Evolutionary conservation across 179 eudicot genomes (phyloP).

Genomic region (Nepenthes alata): DNA sequence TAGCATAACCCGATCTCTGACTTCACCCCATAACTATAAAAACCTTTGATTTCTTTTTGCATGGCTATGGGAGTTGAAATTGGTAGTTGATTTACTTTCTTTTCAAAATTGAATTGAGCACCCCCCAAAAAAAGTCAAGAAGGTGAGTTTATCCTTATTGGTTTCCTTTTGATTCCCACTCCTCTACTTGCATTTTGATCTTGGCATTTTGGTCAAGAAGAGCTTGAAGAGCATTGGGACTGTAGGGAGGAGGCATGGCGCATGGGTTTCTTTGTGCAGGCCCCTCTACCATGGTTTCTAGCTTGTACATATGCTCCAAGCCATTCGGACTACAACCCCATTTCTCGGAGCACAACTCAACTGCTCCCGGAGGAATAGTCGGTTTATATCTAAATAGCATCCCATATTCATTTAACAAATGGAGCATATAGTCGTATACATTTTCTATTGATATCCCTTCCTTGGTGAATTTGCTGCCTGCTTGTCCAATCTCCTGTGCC

Average conservation of each 20-base stretch:
- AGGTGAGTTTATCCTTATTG: neutral
- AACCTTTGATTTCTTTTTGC: too few relatives aligned
- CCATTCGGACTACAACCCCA: conserved; percentile 22
- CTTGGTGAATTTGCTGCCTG: conserved; percentile 25
- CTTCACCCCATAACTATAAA: too few relatives aligned
- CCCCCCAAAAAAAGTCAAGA: too few relatives aligned
- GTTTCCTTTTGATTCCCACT: conserved; percentile 14
- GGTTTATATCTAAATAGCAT: conserved; percentile 32
- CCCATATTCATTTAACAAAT: conserved; percentile 31
- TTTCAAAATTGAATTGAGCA: too few relatives aligned
- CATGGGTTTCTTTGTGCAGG: conserved; percentile 13
- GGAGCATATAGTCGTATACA: conserved; percentile 48
- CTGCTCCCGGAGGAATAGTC: conserved; percentile 19
- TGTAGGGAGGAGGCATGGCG: conserved; percentile 18
- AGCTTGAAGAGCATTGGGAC: neutral
- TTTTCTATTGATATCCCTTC: conserved; percentile 34
- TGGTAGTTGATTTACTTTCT: too few relatives aligned
- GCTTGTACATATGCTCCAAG: conserved; percentile 17
- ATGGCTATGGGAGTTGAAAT: too few relatives aligned
- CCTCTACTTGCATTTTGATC: conserved; percentile 13
- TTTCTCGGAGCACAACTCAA: conserved; percentile 35
- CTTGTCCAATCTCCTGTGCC: conserved; percentile 39
- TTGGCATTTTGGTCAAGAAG: neutral
- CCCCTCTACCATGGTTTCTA: conserved; percentile 13
- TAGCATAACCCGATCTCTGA: too few relatives aligned